Evolutionary conservation across 768 basidiomycete genomes (phyloP).

Genomic region (Suillus subaureus): DNA sequence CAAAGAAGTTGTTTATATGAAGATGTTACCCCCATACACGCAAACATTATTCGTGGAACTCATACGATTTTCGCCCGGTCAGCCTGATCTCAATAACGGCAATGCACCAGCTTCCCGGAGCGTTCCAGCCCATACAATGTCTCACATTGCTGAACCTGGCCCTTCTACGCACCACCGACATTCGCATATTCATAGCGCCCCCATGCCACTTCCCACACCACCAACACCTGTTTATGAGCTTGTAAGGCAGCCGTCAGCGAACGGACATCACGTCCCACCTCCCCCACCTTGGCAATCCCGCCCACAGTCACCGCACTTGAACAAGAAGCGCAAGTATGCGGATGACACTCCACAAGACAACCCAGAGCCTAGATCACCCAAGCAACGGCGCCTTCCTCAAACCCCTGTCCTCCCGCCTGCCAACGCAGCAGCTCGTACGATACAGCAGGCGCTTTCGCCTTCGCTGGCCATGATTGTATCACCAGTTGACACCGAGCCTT

Average conservation of each 20-base stretch:
- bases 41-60: constrained; percentile 78
- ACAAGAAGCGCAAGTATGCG: constrained; percentile 37
- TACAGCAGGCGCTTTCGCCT: constrained; percentile 37
- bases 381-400: constrained; percentile 37
- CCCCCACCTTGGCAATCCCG: constrained; percentile 32
- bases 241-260: constrained; percentile 30
- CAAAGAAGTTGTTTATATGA: constrained; percentile 71
- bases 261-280: constrained; percentile 37
- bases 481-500: constrained; percentile 35
- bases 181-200: constrained; percentile 31
- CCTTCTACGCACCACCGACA: constrained; percentile 33
- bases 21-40: constrained; percentile 61
- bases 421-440: constrained; percentile 29
- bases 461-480: constrained; percentile 39
- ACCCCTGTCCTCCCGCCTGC: constrained; percentile 32
- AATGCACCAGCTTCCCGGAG: constrained; percentile 17
- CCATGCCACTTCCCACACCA: constrained; percentile 34
- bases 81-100: constrained; percentile 30
- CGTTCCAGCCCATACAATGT: constrained; percentile 17
- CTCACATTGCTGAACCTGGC: constrained; percentile 30
- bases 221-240: constrained; percentile 39
- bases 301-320: constrained; percentile 30
- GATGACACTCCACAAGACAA: constrained; percentile 31
- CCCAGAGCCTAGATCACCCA: constrained; percentile 31
- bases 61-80: constrained; percentile 43